These are phyloP conservation scores for Aspergillus steynii DNA, from an alignment of 495 filamentous ascomycete genomes.

Conservation along the genomic window DNA sequence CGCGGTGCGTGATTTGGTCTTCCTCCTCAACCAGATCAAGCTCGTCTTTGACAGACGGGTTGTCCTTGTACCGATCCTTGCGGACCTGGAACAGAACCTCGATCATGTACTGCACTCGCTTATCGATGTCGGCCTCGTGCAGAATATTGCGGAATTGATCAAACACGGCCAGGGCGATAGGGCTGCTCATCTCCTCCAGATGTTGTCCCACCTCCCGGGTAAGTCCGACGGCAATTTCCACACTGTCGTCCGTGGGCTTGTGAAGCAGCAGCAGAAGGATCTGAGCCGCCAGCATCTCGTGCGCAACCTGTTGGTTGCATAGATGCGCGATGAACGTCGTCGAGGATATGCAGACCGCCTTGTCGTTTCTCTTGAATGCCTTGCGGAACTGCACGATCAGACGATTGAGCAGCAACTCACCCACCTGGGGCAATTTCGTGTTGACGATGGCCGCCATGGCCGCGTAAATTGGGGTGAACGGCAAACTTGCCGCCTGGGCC, in stretches of 20 bases:
- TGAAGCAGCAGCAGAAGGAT: slow-evolving; percentile 84
- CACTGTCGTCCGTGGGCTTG: slow-evolving; percentile 95
- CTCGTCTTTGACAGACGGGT: slow-evolving; percentile 86
- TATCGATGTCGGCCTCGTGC: slow-evolving; percentile 94
- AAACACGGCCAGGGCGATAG: slow-evolving; percentile 85
- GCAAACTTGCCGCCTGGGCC: slow-evolving; percentile 92
- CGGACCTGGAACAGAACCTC: slow-evolving; percentile 96
- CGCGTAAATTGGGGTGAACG: slow-evolving; percentile 93
- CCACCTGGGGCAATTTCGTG: slow-evolving; percentile 92
- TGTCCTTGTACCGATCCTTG: slow-evolving; percentile 95
- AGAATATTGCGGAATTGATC: slow-evolving; percentile 94
- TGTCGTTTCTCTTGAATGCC: slow-evolving; percentile 94
- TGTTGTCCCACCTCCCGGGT: slow-evolving; percentile 90
- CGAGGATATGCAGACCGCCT: slow-evolving; percentile 86
- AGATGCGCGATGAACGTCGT: slow-evolving; percentile 94
- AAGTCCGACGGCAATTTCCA: slow-evolving; percentile 93
- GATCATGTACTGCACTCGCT: slow-evolving; percentile 97
- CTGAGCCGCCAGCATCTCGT: slow-evolving; percentile 89
- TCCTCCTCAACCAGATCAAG: slow-evolving; percentile 95
- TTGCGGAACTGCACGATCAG: slow-evolving; percentile 93
- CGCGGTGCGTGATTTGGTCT: slow-evolving; percentile 90
- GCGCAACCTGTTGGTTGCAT: slow-evolving; percentile 91
- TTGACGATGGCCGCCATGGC: slow-evolving; percentile 96
- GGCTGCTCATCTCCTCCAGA: slow-evolving; percentile 87
- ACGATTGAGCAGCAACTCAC: slow-evolving; percentile 83